Percentiles rank a stretch among this genome's conserved stretches.
Conservation (phyloP, 2,329 filamentous ascomycete species). For the Ophiobolus disseminans region DNA sequence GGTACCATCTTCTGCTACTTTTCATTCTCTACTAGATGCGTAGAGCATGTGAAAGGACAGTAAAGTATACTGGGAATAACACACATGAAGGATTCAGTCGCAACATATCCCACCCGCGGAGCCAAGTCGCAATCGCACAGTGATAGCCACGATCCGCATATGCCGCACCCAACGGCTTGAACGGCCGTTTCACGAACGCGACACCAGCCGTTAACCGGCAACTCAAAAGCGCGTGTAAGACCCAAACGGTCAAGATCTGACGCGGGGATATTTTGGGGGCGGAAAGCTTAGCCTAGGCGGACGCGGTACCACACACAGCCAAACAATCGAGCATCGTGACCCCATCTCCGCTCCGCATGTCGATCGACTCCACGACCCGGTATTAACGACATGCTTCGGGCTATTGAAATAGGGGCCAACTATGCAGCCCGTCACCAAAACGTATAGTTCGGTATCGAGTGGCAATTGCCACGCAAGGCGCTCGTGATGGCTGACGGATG, state of each 20-base stretch:
- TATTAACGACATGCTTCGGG: not conserved
- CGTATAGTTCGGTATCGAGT: not conserved
- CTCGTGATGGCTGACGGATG: not conserved
- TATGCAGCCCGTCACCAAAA: slow-evolving; percentile 2
- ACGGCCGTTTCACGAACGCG: not conserved
- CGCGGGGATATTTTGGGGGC: slow-evolving; percentile 25
- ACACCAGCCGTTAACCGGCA: not conserved
- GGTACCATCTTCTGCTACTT: too few species aligned
- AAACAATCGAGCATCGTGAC: not conserved
- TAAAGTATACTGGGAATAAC: too few species aligned
- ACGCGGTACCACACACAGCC: slow-evolving; percentile 8
- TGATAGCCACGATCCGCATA: too few species aligned
- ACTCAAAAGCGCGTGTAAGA: slow-evolving; percentile 11
- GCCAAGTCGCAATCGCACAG: not conserved
- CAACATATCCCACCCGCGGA: not conserved
- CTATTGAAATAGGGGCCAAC: slow-evolving; percentile 1
- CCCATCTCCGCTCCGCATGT: slow-evolving; percentile 1
- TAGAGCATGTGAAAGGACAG: too few species aligned
- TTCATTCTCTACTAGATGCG: too few species aligned
- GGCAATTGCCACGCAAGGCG: slow-evolving; percentile 1
- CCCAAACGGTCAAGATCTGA: slow-evolving; percentile 8
- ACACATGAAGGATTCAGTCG: not conserved
- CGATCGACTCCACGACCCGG: not conserved
- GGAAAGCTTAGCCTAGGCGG: slow-evolving; percentile 17
- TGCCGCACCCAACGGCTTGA: not conserved